Base-by-base conservation (phyloP, 2,329 filamentous ascomycete species). In the Fusarium nurragi region DNA sequence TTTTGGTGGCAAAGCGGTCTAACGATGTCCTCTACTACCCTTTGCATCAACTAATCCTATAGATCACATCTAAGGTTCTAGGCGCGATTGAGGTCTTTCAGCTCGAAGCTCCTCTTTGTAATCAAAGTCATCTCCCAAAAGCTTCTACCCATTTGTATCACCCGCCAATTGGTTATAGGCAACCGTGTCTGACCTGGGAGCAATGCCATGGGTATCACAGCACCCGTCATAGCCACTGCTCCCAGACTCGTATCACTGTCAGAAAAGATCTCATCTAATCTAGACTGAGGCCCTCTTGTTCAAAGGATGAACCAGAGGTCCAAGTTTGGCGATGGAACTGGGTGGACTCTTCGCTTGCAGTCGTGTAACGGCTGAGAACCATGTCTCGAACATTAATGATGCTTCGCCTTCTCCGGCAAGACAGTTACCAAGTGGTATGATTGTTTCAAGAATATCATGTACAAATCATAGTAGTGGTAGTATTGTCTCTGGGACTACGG, bases 211-310 rank as follows among this genome's bases (percentile, higher is more conserved):
- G 30, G 71, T 78, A 57, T 61, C 74, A 80, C 79, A 70, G 64
- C 75, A 75, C 70, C 77, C 76, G 73, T 78, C 76, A 77, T 73
- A 64, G 65, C 62, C 65, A 60, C 71, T 71, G 64, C 67, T 67
- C 68, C 68, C 54, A 60, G 46, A 49, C 46, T 49, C 63, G 77
- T 78, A 70, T 46, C 50, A 78, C 77, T 72, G 74, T 74, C 48
- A 71, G 60, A 70, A 59, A 75, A 73, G 59, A 73, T 76, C 66
- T 72, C 67, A 72, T 58, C 53, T 51, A 28, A 50, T 56, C 16
- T 47, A 12, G 14, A 7, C 13, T 40, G 13, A 18, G 28, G 32
- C 30, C 21, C 23, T 37, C 34, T 51, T 61, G 53, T 39, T 43
- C 54, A 34, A 39, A 46, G 34, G 23, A 43, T 63, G 54, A 43